Evolutionary conservation across 495 filamentous ascomycete genomes (phyloP), one percentile per base, ranked within the genome.

Genomic region (Aspergillus carlsbadensis): DNA sequence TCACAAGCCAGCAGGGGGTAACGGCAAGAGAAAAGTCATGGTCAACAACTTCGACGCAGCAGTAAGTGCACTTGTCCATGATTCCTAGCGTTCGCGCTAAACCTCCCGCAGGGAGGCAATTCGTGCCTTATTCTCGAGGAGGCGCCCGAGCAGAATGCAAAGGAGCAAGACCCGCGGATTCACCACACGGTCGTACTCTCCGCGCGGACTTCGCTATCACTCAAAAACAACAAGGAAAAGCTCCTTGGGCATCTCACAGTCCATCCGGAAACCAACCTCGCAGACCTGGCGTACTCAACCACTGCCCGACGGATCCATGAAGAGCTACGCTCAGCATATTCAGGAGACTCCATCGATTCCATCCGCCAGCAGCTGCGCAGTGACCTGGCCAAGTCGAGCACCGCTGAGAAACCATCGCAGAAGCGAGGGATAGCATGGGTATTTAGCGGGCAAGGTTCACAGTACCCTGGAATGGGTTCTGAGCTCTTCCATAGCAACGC

Each of bases 301-400:
- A 90, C 87, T 5, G 88, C 88, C 31, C 82, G 89, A 22, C 81
- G 84, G 18, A 82, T 84, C 7, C 89, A 91, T 53, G 81, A 90
- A 65, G 14, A 21, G 3, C 34, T 26, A 31, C 43, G 41, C 5
- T 10, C 26, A 5, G 39, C 40, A 1, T 58, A 58, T 41, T n/a
- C 18, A 1, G 55, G n/a, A 3, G 18, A 22, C 2, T 52, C 40
- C 6, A 42, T 31, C 10, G 11, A 2, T 0, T 18, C 35, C 10
- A 26, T 58, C 10, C 6, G 44, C 52, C 50, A 20, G 22, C 34
- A 39, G 21, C 42, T 56, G 33, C 15, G 11, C 13, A 20, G 40
- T 13, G 31, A 31, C 6, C 10, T 50, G 22, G 3, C 44, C 2
- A 14, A 45, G 3, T 26, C 20, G 7, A 13, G 29, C 22, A 6